Base-by-base conservation (phyloP, 2,329 filamentous ascomycete species). In the Exophiala phaeomuriformis region DNA sequence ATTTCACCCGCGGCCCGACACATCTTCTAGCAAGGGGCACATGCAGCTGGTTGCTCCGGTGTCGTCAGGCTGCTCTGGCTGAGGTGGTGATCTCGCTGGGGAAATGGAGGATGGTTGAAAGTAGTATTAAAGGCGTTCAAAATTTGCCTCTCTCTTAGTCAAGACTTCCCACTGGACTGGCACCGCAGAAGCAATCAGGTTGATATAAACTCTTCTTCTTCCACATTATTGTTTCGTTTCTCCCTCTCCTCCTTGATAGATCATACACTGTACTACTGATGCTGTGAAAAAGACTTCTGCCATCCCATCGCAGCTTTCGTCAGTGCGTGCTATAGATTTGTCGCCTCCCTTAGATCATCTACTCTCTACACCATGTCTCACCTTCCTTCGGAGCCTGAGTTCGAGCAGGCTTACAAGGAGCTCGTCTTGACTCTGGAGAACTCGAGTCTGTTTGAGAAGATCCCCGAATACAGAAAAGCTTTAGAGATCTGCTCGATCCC, bases 361-460 rank as follows among this genome's bases (percentile, higher is more conserved):
- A 8, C 45, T 10, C 19, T 10, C 47, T 51, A 4, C 63, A 77
- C 63, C 63, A 93, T 94, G 88, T 87, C 90, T 64, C 85, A 93
- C 78, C 80, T 93, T 67, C 83, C 88, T 49, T 76, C 77, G 61
- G 91, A 97, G 82, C 91, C 93, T 68, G 91, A 98, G 79, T 97
- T 97, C 78, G 84, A 96, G 83, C 91, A 97, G 82, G 91, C 91
- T 68, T 95, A 95, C 83, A 88, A 90, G 73, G 91, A 98, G 82
- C 88, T 98, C 64, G 88, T 80, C 72, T 93, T 86, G 68, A 95
- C 90, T 59, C 88, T 98, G 69, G 90, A 97, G 77, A 84, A 90
- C 79, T 93, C 86, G 74, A 83, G 84, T 60, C 86, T 98, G 63
- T 97, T 97, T 80, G 71, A 90, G 72, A 86, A 95, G 77, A 83